Evolutionary conservation across 164 flowering plant genomes (phyloP), one percentile per base, ranked within the genome.

Genomic region (Vitis riparia): DNA sequence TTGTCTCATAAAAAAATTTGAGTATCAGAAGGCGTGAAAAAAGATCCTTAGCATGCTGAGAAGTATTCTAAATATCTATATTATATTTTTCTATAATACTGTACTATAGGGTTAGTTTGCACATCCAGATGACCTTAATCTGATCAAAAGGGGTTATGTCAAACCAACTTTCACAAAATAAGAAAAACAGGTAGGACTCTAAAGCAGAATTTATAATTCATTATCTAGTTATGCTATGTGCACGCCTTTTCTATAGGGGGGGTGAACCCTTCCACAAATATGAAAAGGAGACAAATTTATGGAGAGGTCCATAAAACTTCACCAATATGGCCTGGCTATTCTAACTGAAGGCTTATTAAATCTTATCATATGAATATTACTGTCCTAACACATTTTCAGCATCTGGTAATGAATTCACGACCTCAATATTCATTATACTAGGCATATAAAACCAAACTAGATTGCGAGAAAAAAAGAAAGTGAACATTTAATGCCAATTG

Each of bases 111-210:
- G 56, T 56, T 62, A 49, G 63, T 63, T 55, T 60, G 49, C 32
- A 52, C 51, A 48, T n/a, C 13, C 16, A 14, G 53, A 19, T 67
- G 44, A 29, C 51, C 44, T 61, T 53, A 67, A 72, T 50, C 59
- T 59, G 58, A 65, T 66, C 16, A 37, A 23, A 51, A 29, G 17
- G 12, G 52, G n/a, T 66, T 29, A 72, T 32, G 62, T 73, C 50
- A 53, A 66, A 62, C 65, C 58, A 66, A 55, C 69, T 17, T 55
- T 53, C 44, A 37, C 44, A 13, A 16, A 37, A 67, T 14, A n/a
- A 67, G 11, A 29, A 37, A 11, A 16, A 51, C 52, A 50, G n/a
- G 44, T 37, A 37, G 7, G 44, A 37, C 44, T 6, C 44, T 48
- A 3, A 44, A 47, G 65, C 51, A 44, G 12, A 62, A 62, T 32